Evolutionary conservation across 768 basidiomycete genomes (phyloP), one percentile per base, ranked within the genome.

Genomic region (Panaeolus papilionaceus): DNA sequence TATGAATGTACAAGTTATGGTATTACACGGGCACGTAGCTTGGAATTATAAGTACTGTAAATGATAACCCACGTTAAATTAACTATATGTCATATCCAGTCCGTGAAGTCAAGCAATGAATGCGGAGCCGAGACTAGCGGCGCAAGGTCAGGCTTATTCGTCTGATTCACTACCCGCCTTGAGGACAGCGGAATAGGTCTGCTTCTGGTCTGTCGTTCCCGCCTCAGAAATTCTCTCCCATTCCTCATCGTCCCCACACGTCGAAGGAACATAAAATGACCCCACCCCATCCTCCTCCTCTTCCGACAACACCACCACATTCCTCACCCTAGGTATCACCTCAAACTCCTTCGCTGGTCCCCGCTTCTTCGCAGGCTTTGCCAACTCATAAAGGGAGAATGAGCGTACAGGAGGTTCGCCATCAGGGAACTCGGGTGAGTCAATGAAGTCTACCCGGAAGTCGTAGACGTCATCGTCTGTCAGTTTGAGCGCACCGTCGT

Each of bases 381-480:
- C 54, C 12, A 58, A 12, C 2, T 58, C 54, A 37, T 33, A 58
- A 58, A 58, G 54, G 3, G 54, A 58, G 54, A 58, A 58, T 14
- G 54, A 58, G 1, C 54, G 54, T 33, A 37, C 28, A 14, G 54
- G 54, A 3, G 54, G 54, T 58, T 58, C 54, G 16, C 54, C 54
- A 23, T 28, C 54, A 16, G 54, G 54, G 54, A 58, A 33, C 28
- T 58, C 54, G 28, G 54, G 54, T 33, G 54, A 58, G 54, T 58
- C 42, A 20, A 67, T 38, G 42, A 70, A 71, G 39, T 74, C 73
- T 62, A 69, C 51, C 38, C 65, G 62, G 64, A 71, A 70, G 49
- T 74, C 72, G 26, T 73, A 70, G 2, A 69, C 67, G 37, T 75
- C 75, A 8, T 69, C 70, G 40, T 71, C 67, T 10, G 63, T 66